Evolutionary conservation across 1,284 basidiomycete genomes (phyloP).

Genomic region (Microbotryum saponariae): DNA sequence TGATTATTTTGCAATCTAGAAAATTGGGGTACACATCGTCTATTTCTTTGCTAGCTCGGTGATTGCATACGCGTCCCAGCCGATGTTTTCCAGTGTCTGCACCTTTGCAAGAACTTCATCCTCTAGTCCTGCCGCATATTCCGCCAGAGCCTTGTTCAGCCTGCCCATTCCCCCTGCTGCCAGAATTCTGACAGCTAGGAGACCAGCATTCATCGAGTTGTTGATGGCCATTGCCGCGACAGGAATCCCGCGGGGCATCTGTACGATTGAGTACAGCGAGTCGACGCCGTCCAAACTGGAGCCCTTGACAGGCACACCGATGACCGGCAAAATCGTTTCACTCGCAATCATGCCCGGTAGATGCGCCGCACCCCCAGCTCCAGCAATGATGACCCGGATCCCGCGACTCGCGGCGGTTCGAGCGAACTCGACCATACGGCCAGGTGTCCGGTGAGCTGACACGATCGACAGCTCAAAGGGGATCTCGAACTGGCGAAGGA

Average conservation of each 20-base stretch:
- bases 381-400: conserved; percentile 73
- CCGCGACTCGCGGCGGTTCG: conserved; percentile 68
- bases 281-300: conserved; percentile 92
- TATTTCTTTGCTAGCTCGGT: conserved; percentile 16
- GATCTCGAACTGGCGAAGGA: conserved; percentile 69
- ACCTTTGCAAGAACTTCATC: conserved; percentile 78
- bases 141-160: conserved; percentile 61
- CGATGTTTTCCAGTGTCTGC: conserved; percentile 63
- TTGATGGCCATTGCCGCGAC: conserved; percentile 97
- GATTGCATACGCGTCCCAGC: conserved; percentile 69
- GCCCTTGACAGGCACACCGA: conserved; percentile 95
- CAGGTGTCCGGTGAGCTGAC: conserved; percentile 90
- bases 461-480: conserved; percentile 95
- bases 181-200: conserved; percentile 84
- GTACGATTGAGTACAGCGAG: conserved; percentile 91
- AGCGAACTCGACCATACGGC: conserved; percentile 77
- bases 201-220: conserved; percentile 86
- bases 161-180: conserved; percentile 58
- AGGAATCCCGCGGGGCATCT: conserved; percentile 97
- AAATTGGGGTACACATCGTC: background rate
- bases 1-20: too few species aligned
- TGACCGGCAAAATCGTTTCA: conserved; percentile 84
- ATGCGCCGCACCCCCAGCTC: conserved; percentile 95
- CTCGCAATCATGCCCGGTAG: conserved; percentile 97
- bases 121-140: conserved; percentile 68